A percentile compares a stretch with the other conserved stretches of the same genome.
phyloP scores from a whole-genome alignment of 2,329 filamentous ascomycete species.

The Albifimbria verrucaria region DNA sequence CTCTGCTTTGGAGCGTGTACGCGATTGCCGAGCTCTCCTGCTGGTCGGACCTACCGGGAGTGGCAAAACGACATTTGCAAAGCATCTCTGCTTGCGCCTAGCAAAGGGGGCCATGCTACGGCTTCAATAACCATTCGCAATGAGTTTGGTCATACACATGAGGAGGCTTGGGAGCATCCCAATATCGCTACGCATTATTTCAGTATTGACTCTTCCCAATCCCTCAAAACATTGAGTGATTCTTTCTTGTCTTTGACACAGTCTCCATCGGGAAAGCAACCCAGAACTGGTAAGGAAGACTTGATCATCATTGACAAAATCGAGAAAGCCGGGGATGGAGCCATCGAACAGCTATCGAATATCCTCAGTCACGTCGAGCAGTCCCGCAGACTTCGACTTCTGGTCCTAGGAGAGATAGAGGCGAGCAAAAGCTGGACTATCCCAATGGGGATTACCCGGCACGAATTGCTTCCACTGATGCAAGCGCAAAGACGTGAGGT shows the following conservation, averaged over 20 bases:
- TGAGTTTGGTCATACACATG: background rate
- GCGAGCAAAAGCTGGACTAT: background rate
- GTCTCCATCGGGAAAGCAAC: too few species aligned
- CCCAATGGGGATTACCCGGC: background rate
- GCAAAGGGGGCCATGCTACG: background rate
- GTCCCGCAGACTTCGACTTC: background rate
- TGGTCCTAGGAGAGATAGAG: background rate
- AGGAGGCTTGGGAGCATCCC: background rate
- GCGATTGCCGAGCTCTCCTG: background rate
- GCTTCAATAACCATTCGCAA: background rate
- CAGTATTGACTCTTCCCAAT: background rate
- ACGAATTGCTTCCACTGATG: background rate
- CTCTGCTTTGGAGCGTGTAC: background rate
- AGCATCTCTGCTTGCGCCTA: background rate
- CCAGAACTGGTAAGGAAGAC: background rate
- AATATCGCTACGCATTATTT: background rate
- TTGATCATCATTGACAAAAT: background rate
- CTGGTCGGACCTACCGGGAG: background rate
- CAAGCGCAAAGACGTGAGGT: background rate
- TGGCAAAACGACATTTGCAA: background rate
- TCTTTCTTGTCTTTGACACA: too few species aligned
- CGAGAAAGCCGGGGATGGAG: background rate
- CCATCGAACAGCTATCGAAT: background rate
- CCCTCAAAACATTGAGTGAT: too few species aligned
- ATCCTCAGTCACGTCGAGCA: background rate